Evolutionary conservation across 2,329 filamentous ascomycete genomes (phyloP), one percentile per base, ranked within the genome.

Genomic region (Raffaelea arxii): DNA sequence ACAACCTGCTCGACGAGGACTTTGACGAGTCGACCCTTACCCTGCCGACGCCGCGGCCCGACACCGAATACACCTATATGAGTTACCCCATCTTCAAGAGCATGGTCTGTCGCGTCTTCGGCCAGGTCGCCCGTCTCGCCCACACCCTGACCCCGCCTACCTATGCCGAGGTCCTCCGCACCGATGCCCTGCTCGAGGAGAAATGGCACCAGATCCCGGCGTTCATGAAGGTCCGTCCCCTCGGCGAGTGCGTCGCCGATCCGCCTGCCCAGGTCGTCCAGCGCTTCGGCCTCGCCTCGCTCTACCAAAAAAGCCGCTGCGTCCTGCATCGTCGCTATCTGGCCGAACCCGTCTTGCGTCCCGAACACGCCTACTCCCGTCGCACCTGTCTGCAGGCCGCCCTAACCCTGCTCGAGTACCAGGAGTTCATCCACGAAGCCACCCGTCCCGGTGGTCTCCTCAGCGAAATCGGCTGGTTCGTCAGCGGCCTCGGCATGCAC

Each of bases 1-100:
- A 70, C 25, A 84, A 85, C 58, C 59, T 85, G 25, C 68, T 75
- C 44, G 82, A 86, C 57, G 74, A 78, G 25, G 81, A 86, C 56
- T 82, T 85, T 53, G 68, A 70, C 50, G 72, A 78, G 58, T 63
- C 76, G 49, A 71, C 66, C 39, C 62, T 62, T 24, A 68, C 69
- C 39, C 60, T 86, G 36, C 82, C 82, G 0, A 69, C 71, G 0
- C 62, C 72, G 2, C 68, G 80, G 18, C 77, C 80, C 2, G 56
- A 64, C n/a, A 65, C 68, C 4, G 78, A 84, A 51, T 73, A 78
- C 44, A 84, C 82, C 0, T 64, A 71, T 3, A 68, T 77, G 60
- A 72, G 70, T 18, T 79, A 80, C 47, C 65, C 71, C 2, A 72
- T 77, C 36, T 63, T 65, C 52, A 80, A 79, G 58, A 66, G 67